A percentile compares a stretch with the other conserved stretches of the same genome.
Conservation (phyloP, 805 yeast species). For the Isabelozyma gotoi region DNA sequence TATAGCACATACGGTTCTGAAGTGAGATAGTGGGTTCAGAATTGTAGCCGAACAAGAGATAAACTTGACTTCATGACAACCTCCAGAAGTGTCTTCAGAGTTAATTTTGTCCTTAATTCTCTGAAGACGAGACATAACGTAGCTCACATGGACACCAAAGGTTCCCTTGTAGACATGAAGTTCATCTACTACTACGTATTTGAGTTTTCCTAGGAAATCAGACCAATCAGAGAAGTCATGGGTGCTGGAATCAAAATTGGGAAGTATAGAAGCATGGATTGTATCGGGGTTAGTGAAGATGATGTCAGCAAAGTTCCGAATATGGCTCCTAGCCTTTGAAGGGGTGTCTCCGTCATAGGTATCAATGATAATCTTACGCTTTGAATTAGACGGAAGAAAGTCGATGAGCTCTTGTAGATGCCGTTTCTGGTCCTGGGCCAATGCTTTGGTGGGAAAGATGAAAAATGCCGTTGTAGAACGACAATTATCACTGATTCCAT, state of each 20-base stretch:
- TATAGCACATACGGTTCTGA: slow-evolving; percentile 73
- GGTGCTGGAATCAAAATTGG: slow-evolving; percentile 53
- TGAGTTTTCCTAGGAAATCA: slow-evolving; percentile 60
- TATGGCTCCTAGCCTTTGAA: slow-evolving; percentile 45
- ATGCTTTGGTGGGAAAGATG: slow-evolving; percentile 94
- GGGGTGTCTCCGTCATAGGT: slow-evolving; percentile 96
- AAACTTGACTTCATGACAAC: slow-evolving; percentile 45
- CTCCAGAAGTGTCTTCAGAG: slow-evolving; percentile 41
- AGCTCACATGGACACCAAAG: slow-evolving; percentile 90
- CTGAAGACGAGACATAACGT: slow-evolving; percentile 76
- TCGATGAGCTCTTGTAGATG: slow-evolving; percentile 62
- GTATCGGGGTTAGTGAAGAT: slow-evolving; percentile 96
- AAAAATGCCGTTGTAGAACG: slow-evolving; percentile 68
- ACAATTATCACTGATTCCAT: slow-evolving; percentile 29
- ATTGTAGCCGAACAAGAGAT: slow-evolving; percentile 95
- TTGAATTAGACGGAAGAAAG: slow-evolving; percentile 42
- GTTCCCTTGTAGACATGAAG: slow-evolving; percentile 86
- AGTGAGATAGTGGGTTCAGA: slow-evolving; percentile 68
- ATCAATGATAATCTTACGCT: slow-evolving; percentile 53
- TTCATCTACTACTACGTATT: slow-evolving; percentile 78
- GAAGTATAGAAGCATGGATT: slow-evolving; percentile 80
- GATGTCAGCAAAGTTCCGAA: slow-evolving; percentile 68
- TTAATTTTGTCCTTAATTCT: slow-evolving; percentile 51
- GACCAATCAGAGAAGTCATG: slow-evolving; percentile 51
- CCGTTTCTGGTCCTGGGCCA: slow-evolving; percentile 94